These are phyloP conservation scores for Penicillium hordei DNA, from an alignment of 2,329 filamentous ascomycete species.

Conservation along the genomic window DNA sequence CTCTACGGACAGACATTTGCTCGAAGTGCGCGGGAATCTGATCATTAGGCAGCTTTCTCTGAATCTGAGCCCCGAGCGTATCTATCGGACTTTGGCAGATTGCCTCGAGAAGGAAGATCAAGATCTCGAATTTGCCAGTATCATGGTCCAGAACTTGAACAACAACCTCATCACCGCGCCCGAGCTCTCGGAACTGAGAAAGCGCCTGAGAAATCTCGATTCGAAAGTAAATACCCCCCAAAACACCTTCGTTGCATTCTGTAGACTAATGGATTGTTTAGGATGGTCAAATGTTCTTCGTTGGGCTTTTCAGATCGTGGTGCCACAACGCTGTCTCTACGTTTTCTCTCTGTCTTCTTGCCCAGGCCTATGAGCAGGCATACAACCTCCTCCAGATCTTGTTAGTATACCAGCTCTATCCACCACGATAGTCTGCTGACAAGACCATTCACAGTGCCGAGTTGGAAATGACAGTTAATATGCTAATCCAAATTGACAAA, in stretches of 20 bases:
- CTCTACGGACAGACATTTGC: constrained; percentile 83
- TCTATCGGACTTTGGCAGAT: constrained; percentile 92
- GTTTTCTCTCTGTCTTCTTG: constrained; percentile 90
- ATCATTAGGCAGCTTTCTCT: constrained; percentile 95
- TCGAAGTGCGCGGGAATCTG: constrained; percentile 90
- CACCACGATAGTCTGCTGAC: constrained; percentile 17
- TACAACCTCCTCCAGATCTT: constrained; percentile 96
- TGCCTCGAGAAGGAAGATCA: constrained; percentile 92
- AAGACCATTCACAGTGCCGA: constrained; percentile 66
- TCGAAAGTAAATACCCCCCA: constrained; percentile 64
- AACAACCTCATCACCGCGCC: constrained; percentile 98
- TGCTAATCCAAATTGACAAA: constrained; percentile 98
- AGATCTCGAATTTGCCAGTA: constrained; percentile 96
- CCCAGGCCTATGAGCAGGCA: constrained; percentile 96
- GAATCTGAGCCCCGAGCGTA: constrained; percentile 88
- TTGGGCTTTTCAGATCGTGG: constrained; percentile 92
- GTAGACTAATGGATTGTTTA: constrained; percentile 40
- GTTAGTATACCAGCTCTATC: constrained; percentile 51
- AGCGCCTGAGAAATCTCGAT: constrained; percentile 85
- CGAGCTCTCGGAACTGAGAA: constrained; percentile 85
- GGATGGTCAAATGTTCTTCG: constrained; percentile 95
- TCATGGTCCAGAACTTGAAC: constrained; percentile 99
- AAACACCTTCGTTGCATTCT: too few relatives aligned
- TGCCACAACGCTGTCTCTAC: constrained; percentile 98
- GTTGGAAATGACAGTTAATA: constrained; percentile 97